These are phyloP conservation scores for Histomonas meleagridis DNA, from an alignment of 208 protist species.

Conservation along the genomic window DNA sequence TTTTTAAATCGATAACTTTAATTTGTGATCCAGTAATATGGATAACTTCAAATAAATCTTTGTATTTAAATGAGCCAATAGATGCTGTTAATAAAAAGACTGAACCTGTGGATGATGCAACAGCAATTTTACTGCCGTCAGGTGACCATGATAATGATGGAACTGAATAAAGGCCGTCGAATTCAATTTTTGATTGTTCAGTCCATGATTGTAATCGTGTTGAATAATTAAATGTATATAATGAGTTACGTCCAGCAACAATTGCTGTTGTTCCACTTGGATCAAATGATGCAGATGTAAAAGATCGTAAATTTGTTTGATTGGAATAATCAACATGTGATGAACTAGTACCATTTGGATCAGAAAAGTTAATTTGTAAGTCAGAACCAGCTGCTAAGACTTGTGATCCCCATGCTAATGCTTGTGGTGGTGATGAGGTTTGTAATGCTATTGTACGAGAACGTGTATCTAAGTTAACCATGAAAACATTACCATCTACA, in stretches of 20 bases:
- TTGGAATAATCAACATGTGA: neutral
- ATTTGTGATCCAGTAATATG: slow-evolving; percentile 12
- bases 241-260: neutral
- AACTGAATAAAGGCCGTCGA: slow-evolving; percentile 18
- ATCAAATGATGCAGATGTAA: slow-evolving; percentile 15
- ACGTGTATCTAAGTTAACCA: neutral
- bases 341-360: neutral
- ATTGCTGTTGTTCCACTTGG: slow-evolving; percentile 13
- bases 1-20: neutral
- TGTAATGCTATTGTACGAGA: neutral
- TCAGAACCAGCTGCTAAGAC: neutral
- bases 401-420: neutral
- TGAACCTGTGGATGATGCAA: neutral
- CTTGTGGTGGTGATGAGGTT: neutral
- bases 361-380: neutral
- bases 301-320: neutral
- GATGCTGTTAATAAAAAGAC: neutral
- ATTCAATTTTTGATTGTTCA: neutral
- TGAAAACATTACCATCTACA: neutral
- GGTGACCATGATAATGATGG: neutral
- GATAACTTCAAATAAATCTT: slow-evolving; percentile 26
- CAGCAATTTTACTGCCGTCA: slow-evolving; percentile 1
- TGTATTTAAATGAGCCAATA: neutral
- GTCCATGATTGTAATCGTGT: neutral
- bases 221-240: neutral